These are phyloP conservation scores for Fraxinus albicans DNA, from an alignment of 305 asterid species.

Conservation along the genomic window DNA sequence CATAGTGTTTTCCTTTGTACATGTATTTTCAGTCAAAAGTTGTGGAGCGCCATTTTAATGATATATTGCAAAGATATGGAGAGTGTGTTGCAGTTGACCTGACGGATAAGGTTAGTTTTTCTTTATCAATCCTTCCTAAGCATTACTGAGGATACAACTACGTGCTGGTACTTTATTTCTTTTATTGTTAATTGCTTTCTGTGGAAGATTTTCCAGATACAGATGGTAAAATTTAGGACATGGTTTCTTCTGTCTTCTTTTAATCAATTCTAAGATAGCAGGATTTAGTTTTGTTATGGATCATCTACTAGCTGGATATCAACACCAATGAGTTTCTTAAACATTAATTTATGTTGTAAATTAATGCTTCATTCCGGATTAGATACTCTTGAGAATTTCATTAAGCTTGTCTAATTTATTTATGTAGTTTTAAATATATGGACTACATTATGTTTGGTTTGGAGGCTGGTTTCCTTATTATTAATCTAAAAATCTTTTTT, in stretches of 20 bases:
- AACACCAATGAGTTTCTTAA: neutral
- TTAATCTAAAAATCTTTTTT: neutral
- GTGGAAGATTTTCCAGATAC: conserved; percentile 6
- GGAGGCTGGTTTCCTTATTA: neutral
- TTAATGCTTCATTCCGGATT: neutral
- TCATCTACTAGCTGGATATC: neutral
- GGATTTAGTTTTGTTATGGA: conserved; percentile 14
- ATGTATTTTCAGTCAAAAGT: conserved; percentile 62
- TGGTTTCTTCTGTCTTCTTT: neutral
- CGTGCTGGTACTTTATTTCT: neutral
- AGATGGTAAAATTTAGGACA: neutral
- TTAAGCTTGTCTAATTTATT: neutral
- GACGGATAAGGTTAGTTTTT: conserved; percentile 70
- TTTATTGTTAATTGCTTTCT: neutral
- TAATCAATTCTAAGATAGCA: neutral
- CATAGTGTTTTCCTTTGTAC: neutral
- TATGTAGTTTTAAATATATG: neutral
- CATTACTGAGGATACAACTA: neutral
- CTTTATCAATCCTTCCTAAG: neutral
- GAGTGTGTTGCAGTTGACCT: conserved; percentile 83
- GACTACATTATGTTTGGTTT: neutral
- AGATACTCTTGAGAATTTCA: neutral
- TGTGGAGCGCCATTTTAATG: conserved; percentile 88
- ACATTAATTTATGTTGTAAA: neutral
- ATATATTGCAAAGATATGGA: conserved; percentile 85